Percentiles rank a stretch among this genome's conserved stretches.
Conservation (phyloP, 1,284 basidiomycete species). For the Apiotrichum akiyoshidainum region DNA sequence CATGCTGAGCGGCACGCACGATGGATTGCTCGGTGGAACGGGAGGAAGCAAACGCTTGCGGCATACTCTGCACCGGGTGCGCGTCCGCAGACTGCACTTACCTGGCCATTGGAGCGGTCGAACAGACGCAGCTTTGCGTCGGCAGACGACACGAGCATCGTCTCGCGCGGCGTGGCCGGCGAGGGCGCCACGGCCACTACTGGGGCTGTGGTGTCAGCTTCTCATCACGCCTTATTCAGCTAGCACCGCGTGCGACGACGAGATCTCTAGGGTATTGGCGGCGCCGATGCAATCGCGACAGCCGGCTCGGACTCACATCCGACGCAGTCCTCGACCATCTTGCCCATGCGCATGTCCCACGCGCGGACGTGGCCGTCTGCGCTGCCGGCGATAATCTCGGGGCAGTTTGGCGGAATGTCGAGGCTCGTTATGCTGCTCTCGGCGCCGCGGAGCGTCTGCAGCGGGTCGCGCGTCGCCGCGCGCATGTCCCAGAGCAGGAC, state of each 20-base stretch:
- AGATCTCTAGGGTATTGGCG: too few relatives aligned
- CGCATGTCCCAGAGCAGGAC: constrained; percentile 86
- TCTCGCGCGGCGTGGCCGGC: constrained; percentile 59
- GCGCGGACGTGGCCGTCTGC: constrained; percentile 88
- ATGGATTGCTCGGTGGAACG: too few relatives aligned
- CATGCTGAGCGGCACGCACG: too few relatives aligned
- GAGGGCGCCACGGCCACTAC: constrained; percentile 72
- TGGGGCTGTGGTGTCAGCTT: constrained; percentile 56
- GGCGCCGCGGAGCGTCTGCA: constrained; percentile 88
- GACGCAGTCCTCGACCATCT: constrained; percentile 80
- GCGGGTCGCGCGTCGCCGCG: constrained; percentile 71
- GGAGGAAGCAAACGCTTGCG: too few relatives aligned
- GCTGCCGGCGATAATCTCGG: constrained; percentile 72
- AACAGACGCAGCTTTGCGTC: constrained; percentile 82
- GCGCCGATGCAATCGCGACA: too few relatives aligned
- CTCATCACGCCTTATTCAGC: not conserved
- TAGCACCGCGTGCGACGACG: too few relatives aligned
- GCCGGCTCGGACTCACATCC: constrained; percentile 78
- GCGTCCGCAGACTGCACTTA: not conserved
- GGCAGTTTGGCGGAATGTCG: constrained; percentile 56
- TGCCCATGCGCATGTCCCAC: constrained; percentile 90
- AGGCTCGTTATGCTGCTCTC: constrained; percentile 83
- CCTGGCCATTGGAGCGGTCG: constrained; percentile 75
- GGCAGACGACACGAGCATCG: constrained; percentile 74
- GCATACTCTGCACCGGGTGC: not conserved